These are phyloP conservation scores for Ceriops decandra DNA, from an alignment of 345 rosid species.

Conservation along the genomic window DNA sequence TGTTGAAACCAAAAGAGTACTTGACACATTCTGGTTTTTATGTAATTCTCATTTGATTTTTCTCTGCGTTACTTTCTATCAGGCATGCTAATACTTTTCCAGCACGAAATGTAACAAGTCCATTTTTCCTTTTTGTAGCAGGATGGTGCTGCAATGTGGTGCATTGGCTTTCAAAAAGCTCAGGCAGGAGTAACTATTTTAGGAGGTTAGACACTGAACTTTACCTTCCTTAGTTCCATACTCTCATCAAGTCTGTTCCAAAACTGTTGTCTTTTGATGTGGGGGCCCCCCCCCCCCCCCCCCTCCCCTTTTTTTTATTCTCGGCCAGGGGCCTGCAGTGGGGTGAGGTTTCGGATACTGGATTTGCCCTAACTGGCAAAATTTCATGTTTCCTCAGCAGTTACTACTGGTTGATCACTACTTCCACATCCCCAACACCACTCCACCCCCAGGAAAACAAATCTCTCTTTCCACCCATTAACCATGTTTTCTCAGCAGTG, in stretches of 20 bases:
- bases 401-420: too few relatives aligned
- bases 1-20: conserved; percentile 68
- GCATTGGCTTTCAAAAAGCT: conserved; percentile 73
- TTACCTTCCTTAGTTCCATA: background rate
- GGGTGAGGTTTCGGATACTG: too few relatives aligned
- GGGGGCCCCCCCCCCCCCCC: too few relatives aligned
- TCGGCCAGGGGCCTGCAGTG: too few relatives aligned
- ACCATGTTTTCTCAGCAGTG: too few relatives aligned
- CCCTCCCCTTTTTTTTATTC: too few relatives aligned
- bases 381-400: too few relatives aligned
- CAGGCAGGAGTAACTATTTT: conserved; percentile 65
- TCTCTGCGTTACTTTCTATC: conserved; percentile 8
- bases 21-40: conserved; percentile 29
- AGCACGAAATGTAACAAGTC: background rate
- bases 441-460: too few relatives aligned
- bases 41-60: conserved; percentile 40
- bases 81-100: background rate
- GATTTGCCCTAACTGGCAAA: too few relatives aligned
- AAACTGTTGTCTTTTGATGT: too few relatives aligned
- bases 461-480: too few relatives aligned
- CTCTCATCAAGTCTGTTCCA: background rate
- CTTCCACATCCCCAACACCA: too few relatives aligned
- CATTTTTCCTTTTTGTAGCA: conserved; percentile 16
- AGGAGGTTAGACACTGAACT: conserved; percentile 62
- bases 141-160: conserved; percentile 75